Conservation (phyloP, 208 protist genomes). For the Crithidia sp. region DNA sequence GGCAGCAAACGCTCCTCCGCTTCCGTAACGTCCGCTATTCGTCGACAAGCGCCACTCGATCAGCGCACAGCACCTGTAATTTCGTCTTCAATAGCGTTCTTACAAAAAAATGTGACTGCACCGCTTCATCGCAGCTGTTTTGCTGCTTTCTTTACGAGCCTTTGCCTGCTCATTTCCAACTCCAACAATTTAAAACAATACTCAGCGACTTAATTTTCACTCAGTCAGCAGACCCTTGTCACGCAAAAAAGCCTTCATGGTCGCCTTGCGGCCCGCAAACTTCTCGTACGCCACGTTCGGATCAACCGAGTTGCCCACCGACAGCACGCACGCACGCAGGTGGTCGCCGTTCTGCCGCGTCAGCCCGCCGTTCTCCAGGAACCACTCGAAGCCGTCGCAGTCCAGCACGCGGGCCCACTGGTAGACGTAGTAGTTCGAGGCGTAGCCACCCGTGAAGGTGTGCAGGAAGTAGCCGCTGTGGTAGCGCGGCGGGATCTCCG, state of each 20-base stretch:
- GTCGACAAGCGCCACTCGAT: no score
- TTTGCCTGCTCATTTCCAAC: no score
- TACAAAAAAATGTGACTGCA: no score
- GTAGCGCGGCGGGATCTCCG: slow-evolving; percentile 39
- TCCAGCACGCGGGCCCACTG: slow-evolving; percentile 69
- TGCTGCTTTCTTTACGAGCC: no score
- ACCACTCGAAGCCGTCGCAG: slow-evolving; percentile 64
- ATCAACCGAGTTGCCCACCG: slow-evolving; percentile 49
- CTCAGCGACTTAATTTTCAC: no score
- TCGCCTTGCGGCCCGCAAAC: slow-evolving; percentile 40
- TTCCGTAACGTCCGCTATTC: no score
- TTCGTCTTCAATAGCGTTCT: no score
- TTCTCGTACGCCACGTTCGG: slow-evolving; percentile 45
- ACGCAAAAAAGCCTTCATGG: slow-evolving; percentile 39
- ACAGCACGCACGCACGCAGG: slow-evolving; percentile 70
- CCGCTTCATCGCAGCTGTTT: no score
- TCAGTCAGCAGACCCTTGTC: slow-evolving; percentile 5
- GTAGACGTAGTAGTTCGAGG: slow-evolving; percentile 76
- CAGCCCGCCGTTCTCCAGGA: slow-evolving; percentile 67
- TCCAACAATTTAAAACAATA: no score
- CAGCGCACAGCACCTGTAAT: no score
- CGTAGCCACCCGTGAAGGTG: slow-evolving; percentile 73
- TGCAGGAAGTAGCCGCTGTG: slow-evolving; percentile 59
- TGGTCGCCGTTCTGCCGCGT: slow-evolving; percentile 50
- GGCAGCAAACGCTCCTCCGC: no score